Base-by-base conservation (phyloP, 2,329 filamentous ascomycete species). In the Bretziella fagacearum region DNA sequence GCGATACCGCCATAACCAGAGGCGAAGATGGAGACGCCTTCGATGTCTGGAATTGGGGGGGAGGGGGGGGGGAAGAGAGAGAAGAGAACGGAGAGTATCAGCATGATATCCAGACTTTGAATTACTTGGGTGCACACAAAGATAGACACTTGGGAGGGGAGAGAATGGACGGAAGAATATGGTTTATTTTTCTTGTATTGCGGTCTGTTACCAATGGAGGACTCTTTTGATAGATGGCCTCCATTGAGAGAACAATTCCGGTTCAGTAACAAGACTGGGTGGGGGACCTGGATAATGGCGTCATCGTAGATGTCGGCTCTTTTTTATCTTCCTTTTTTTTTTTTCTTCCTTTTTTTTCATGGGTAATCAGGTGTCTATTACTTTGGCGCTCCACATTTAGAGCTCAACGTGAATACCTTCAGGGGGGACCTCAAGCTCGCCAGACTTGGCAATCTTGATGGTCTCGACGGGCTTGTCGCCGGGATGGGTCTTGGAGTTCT, bases 351-450 rank as follows among this genome's bases (percentile, higher is more conserved):
- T n/a, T n/a, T 30, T 39, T 18, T 3, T 18, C 3, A 39, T n/a
- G 3, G 20, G 13, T 39, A 39, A 22, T 25, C 35, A 39, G 18
- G 18, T 39, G 35, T 39, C 35, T 39, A 39, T 39, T 39, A 22
- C 35, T 39, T 39, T 39, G 35, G n/a, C 41, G 35, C 35, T 39
- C 35, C 3, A 20, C 25, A 29, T 69, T 74, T 81, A 91, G 65
- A 91, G 81, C 68, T 91, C 84, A 67, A 79, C 74, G 68, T 86
- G 81, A 70, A 85, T 89, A 91, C 84, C 84, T 91, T 91, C 84
- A 70, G 77, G 70, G 62, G 83, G 81, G 55, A 87, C 79, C 63
- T 79, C 73, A 57, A 91, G 69, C 71, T 89, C 83, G 64, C 84
- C 84, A 65, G 81, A 84, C 74, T 86, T 84, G 62, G 63, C 72